Percentiles rank a stretch among this genome's conserved stretches.
These are phyloP conservation scores for Russula brevipes DNA, from an alignment of 768 basidiomycete genomes.

Conservation along the genomic window DNA sequence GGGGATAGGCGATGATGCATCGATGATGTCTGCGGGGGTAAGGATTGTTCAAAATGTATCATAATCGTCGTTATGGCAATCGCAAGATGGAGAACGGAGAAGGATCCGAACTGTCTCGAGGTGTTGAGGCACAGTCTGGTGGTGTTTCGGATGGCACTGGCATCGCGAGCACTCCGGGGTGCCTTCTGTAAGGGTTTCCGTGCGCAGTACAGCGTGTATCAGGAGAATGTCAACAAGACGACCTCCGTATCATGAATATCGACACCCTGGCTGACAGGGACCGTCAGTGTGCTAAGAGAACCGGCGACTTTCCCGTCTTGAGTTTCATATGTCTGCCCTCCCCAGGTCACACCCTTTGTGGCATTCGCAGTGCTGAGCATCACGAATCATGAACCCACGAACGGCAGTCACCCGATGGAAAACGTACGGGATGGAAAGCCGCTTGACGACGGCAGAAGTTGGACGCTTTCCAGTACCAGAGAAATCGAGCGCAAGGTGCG, in stretches of 20 bases:
- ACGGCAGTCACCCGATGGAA: background rate
- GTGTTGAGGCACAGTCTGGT: no score
- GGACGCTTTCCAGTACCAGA: conserved; percentile 30
- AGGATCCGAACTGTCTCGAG: no score
- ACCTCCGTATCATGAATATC: conserved; percentile 47
- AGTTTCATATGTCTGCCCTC: conserved; percentile 55
- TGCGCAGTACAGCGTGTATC: background rate
- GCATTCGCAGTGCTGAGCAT: conserved; percentile 45
- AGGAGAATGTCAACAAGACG: conserved; percentile 38
- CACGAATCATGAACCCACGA: background rate
- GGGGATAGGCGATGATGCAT: no score
- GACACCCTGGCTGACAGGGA: conserved; percentile 36
- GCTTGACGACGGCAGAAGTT: conserved; percentile 41
- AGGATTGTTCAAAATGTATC: no score
- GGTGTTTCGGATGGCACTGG: no score
- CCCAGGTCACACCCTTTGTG: conserved; percentile 49
- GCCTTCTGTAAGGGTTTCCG: no score
- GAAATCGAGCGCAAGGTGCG: conserved; percentile 4
- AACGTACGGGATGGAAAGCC: conserved; percentile 44
- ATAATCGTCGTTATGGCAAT: no score
- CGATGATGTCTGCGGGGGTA: no score
- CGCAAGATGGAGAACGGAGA: no score
- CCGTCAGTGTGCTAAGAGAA: conserved; percentile 29
- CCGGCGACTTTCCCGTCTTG: conserved; percentile 40
- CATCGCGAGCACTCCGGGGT: no score